Conservation (phyloP, 352 stramenopile genomes). For the Saprolegnia parasitica region DNA sequence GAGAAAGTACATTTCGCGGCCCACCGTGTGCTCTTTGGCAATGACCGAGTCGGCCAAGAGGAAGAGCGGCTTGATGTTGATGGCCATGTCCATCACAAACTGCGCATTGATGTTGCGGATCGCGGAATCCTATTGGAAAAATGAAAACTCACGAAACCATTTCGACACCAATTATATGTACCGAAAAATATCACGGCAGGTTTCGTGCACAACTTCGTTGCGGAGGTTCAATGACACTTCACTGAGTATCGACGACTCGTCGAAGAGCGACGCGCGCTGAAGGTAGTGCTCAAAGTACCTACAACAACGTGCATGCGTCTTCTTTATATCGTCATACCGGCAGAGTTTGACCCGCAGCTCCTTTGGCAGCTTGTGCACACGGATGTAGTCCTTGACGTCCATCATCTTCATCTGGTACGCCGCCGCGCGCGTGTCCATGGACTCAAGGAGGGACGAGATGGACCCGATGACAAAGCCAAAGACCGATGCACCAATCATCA, state of each 20-base stretch:
- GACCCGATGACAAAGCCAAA: constrained; percentile 82
- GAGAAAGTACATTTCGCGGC: constrained; percentile 79
- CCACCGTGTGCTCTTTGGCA: constrained; percentile 53
- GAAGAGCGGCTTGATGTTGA: constrained; percentile 80
- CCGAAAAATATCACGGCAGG: constrained; percentile 61
- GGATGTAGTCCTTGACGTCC: constrained; percentile 79
- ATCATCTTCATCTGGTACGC: constrained; percentile 77
- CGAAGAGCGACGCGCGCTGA: constrained; percentile 62
- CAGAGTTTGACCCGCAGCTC: constrained; percentile 39
- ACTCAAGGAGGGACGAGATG: constrained; percentile 77
- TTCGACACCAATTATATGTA: neutral
- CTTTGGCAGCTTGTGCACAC: constrained; percentile 63
- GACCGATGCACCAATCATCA: constrained; percentile 64
- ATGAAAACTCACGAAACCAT: no score
- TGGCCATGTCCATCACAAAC: constrained; percentile 79
- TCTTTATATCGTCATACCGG: constrained; percentile 7
- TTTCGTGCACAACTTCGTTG: constrained; percentile 67
- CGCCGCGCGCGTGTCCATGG: constrained; percentile 58
- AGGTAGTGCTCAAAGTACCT: constrained; percentile 78
- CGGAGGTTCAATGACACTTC: constrained; percentile 72
- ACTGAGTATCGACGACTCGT: constrained; percentile 64
- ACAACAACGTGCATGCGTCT: neutral
- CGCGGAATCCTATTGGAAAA: constrained; percentile 57
- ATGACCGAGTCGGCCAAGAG: constrained; percentile 61
- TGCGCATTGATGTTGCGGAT: constrained; percentile 61